Conservation (phyloP, 495 filamentous ascomycete species). For the Aspergillus cristatus region DNA sequence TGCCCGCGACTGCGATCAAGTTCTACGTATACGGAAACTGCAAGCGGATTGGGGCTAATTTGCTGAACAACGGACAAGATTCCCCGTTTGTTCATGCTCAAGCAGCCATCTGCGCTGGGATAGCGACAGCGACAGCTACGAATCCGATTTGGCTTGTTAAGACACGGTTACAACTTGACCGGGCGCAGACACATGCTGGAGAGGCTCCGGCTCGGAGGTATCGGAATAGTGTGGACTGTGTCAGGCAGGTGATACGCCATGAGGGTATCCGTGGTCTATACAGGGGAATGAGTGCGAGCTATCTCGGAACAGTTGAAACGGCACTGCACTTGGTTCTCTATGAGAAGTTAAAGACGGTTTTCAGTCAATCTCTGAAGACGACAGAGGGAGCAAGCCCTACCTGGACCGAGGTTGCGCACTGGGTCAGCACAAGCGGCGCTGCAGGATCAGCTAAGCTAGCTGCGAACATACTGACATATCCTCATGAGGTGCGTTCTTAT, state of each 20-base stretch:
- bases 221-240: constrained; percentile 74
- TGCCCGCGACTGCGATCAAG: constrained; percentile 79
- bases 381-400: constrained; percentile 26
- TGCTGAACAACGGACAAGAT: constrained; percentile 56
- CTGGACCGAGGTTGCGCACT: constrained; percentile 22
- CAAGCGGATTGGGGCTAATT: constrained; percentile 62
- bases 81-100: constrained; percentile 62
- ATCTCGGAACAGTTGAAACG: constrained; percentile 76
- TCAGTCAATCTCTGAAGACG: constrained; percentile 40
- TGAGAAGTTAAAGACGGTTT: constrained; percentile 64
- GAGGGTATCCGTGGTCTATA: constrained; percentile 76
- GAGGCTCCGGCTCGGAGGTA: constrained; percentile 55
- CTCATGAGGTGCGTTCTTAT: constrained; percentile 61
- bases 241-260: constrained; percentile 61
- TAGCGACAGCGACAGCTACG: constrained; percentile 75
- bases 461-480: constrained; percentile 74
- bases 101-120: constrained; percentile 62
- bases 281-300: constrained; percentile 78
- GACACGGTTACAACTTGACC: constrained; percentile 81
- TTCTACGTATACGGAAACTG: constrained; percentile 87
- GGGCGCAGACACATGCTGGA: constrained; percentile 11
- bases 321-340: constrained; percentile 84
- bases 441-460: constrained; percentile 75
- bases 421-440: constrained; percentile 48
- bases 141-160: constrained; percentile 94